Conservation (phyloP, 1,139 yeast species). For the Pichia cactophila region DNA sequence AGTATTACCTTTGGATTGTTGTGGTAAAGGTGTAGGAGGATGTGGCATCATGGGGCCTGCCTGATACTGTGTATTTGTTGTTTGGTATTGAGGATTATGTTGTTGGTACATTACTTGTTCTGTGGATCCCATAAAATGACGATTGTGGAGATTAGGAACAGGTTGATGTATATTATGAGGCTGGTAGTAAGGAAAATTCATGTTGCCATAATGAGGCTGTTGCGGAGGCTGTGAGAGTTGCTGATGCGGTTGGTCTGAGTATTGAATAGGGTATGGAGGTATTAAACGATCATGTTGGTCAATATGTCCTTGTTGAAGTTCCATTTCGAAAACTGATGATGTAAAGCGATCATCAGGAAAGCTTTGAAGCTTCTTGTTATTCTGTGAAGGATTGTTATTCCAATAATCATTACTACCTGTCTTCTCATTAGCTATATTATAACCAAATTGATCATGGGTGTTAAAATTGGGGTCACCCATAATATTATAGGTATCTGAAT, state of each 20-base stretch:
- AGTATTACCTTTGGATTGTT: background rate
- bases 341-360: background rate
- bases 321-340: background rate
- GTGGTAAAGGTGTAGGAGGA: background rate
- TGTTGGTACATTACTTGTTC: background rate
- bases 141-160: background rate
- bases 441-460: background rate
- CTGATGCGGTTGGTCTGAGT: background rate
- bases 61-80: background rate
- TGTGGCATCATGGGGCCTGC: background rate
- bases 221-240: background rate
- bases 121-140: background rate
- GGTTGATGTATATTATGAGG: background rate
- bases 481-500: constrained; percentile 2
- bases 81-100: background rate
- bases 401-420: background rate
- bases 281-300: background rate
- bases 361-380: background rate
- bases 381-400: background rate
- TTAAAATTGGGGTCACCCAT: constrained; percentile 3
- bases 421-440: background rate
- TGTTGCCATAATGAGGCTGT: background rate
- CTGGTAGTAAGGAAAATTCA: background rate
- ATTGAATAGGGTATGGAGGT: background rate
- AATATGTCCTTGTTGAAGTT: background rate